Evolutionary conservation across 2,329 filamentous ascomycete genomes (phyloP), one percentile per base, ranked within the genome.

Genomic region (Hypoxylon sp.): DNA sequence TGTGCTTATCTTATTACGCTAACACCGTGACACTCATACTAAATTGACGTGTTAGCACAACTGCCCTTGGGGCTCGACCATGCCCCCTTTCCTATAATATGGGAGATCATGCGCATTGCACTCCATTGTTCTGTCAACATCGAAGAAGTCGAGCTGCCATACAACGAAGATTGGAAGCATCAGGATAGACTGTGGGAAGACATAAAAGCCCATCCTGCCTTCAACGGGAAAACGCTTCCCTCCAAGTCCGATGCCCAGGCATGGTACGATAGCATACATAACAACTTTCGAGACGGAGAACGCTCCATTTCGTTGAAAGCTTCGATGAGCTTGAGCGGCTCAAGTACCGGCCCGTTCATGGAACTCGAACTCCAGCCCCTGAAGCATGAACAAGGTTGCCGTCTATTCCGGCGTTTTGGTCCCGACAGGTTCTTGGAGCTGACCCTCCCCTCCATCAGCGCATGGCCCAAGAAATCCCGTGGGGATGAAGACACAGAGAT

Each of bases 401-500:
- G 83, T 1, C 65, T 86, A 0, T 69, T 70, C 12, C 76, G 83
- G 7, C 77, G 76, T 3, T 84, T 84, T 56, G 82, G 83, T 0
- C 67, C 76, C 0, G 82, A 87, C 55, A 74, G 83, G 0, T 85
- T 85, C 32, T 53, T 87, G 1, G 80, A 86, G 43, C 49, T 87
- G 0, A 63, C 75, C 3, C 69, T 85, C 4, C 82, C 83, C 0
- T 67, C 60, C 0, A 38, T 54, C 0, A 37, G 68, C 0, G 48
- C 73, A 2, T 69, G 65, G 11, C 60, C 74, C 1, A 62, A 71
- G 2, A 66, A 67, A 0, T 54, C 62, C 0, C 20, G 63, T 11
- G 51, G 51, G 9, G 57, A 57, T 15, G 68, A 68, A 0, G 57
- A 67, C 1, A 57, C 72, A 0, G 57, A 70, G 0, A 63, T 78